phyloP scores from a whole-genome alignment of 352 stramenopile genomes.

The Peronospora tabacina region DNA sequence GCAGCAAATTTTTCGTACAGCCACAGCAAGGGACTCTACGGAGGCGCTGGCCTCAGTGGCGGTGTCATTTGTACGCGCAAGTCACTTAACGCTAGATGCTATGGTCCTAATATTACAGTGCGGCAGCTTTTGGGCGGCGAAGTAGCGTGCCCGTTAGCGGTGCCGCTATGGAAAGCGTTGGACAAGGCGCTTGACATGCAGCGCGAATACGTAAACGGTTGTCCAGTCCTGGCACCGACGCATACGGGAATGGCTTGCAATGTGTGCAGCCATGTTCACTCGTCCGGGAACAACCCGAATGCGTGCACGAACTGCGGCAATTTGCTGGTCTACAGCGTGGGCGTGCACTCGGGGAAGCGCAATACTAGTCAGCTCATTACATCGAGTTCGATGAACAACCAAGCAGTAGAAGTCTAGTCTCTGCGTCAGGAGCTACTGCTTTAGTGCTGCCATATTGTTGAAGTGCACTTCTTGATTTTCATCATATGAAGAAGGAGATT shows the following conservation, averaged over 20 bases:
- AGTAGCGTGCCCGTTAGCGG: conserved; percentile 49
- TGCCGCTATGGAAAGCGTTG: conserved; percentile 57
- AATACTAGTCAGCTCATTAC: conserved; percentile 46
- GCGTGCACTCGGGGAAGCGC: conserved; percentile 55
- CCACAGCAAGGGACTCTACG: conserved; percentile 68
- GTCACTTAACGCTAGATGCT: conserved; percentile 66
- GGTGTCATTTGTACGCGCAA: conserved; percentile 70
- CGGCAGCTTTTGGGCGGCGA: conserved; percentile 63
- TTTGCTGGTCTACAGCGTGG: conserved; percentile 65
- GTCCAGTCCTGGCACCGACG: conserved; percentile 43
- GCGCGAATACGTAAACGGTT: conserved; percentile 57
- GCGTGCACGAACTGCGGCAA: conserved; percentile 47
- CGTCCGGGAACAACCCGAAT: conserved; percentile 28
- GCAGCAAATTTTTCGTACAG: conserved; percentile 79
- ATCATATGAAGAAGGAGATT: conserved; percentile 17
- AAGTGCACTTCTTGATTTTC: conserved; percentile 17
- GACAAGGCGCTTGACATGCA: conserved; percentile 51
- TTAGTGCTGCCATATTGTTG: conserved; percentile 1
- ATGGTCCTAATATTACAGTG: conserved; percentile 50
- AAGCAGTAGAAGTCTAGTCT: background rate
- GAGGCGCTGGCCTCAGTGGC: conserved; percentile 58
- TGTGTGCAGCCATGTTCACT: conserved; percentile 45
- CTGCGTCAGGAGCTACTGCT: background rate
- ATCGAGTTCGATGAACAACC: conserved; percentile 11
- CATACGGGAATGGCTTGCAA: conserved; percentile 47